phyloP scores from a whole-genome alignment of 352 stramenopile species.

The Globisporangium alternatum region DNA sequence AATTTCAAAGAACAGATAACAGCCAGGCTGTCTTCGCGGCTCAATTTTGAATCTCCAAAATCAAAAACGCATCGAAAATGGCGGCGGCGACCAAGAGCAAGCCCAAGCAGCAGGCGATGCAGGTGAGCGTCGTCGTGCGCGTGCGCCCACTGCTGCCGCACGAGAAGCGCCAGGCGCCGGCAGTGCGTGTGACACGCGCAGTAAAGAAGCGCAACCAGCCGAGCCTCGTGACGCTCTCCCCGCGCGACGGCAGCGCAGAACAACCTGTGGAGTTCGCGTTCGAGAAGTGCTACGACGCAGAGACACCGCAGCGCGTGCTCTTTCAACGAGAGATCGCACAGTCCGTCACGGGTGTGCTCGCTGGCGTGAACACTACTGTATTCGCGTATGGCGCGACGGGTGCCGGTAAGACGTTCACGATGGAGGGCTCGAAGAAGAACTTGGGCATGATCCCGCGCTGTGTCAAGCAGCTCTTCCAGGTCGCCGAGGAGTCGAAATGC shows the following conservation, averaged over 20 bases:
- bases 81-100: slow-evolving; percentile 3
- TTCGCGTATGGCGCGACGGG: slow-evolving; percentile 63
- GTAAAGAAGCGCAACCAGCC: slow-evolving; percentile 11
- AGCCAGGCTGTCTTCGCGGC: background rate
- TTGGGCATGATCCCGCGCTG: slow-evolving; percentile 47
- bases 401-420: slow-evolving; percentile 66
- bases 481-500: slow-evolving; percentile 21
- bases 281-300: slow-evolving; percentile 42
- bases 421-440: slow-evolving; percentile 53
- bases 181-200: slow-evolving; percentile 17
- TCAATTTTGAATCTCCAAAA: background rate
- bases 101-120: slow-evolving; percentile 16
- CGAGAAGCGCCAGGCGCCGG: slow-evolving; percentile 24
- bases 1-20: too few relatives aligned
- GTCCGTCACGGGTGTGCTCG: slow-evolving; percentile 29
- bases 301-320: slow-evolving; percentile 30
- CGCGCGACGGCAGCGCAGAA: background rate
- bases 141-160: slow-evolving; percentile 32
- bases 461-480: slow-evolving; percentile 44
- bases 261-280: slow-evolving; percentile 24
- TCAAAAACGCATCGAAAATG: background rate
- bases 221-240: slow-evolving; percentile 19
- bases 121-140: slow-evolving; percentile 40
- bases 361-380: slow-evolving; percentile 48
- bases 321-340: slow-evolving; percentile 43